These are phyloP conservation scores for Heritiera fomes DNA, from an alignment of 345 rosid species.

Conservation along the genomic window DNA sequence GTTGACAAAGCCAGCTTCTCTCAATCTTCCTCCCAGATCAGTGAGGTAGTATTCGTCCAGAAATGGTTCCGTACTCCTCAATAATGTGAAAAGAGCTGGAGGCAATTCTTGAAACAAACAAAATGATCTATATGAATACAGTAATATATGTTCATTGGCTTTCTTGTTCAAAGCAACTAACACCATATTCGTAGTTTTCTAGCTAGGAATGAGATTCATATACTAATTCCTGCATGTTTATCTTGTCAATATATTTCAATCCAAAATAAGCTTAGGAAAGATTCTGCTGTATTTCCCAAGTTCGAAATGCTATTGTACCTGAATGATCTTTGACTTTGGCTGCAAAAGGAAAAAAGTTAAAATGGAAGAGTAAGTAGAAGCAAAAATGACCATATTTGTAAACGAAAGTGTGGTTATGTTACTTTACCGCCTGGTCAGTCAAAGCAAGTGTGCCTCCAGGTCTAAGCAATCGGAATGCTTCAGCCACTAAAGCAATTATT, in stretches of 20 bases:
- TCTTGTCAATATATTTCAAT: too few relatives aligned
- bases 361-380: conserved; percentile 5
- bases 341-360: conserved; percentile 28
- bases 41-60: conserved; percentile 53
- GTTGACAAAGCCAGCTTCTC: conserved; percentile 49
- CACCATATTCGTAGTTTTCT: neutral
- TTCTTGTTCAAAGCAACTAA: neutral
- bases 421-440: conserved; percentile 53
- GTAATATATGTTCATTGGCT: neutral
- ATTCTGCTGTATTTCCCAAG: neutral
- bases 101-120: conserved; percentile 43
- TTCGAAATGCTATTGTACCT: conserved; percentile 33
- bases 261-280: too few relatives aligned
- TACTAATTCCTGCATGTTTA: neutral
- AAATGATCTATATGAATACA: neutral
- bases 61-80: conserved; percentile 68
- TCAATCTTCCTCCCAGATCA: conserved; percentile 50
- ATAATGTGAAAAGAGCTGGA: conserved; percentile 53
- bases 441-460: conserved; percentile 61
- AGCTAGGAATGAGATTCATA: neutral
- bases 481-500: conserved; percentile 40
- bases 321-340: conserved; percentile 65
- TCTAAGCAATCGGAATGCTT: conserved; percentile 51
- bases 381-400: neutral
- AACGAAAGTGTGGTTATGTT: neutral